Base-by-base conservation (phyloP, 805 yeast genomes). In the Schwanniomyces pseudopolymorphus region DNA sequence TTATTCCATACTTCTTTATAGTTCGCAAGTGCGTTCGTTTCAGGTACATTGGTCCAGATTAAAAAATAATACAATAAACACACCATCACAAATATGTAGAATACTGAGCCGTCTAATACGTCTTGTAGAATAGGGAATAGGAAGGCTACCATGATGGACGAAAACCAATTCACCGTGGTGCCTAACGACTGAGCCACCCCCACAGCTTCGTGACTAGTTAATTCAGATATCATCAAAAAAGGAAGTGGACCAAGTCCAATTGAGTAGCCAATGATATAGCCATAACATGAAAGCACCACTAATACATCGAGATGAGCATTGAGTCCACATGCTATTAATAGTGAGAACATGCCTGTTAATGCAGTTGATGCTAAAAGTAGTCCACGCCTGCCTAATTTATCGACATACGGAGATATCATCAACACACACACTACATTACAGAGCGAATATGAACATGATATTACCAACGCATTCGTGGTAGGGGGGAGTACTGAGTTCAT, bases 361-460 rank as follows among this genome's bases (percentile, higher is more conserved):
- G 52, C 41, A 3, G 57, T 47, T 2, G 72, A 66, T 1, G 48
- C 26, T 37, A 67, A 54, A 20, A 70, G 48, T n/a, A 69, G 57
- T 20, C 64, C 64, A 54, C 80, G 85, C 42, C 97, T 75, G 3
- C 97, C 97, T 42, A 77, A 58, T 40, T 67, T 70, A 59, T 89
- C 97, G 16, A 92, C 80, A 27, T 85, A 64, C 5, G 85, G 75
- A 0, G 96, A 87, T 0, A 91, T 80, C 0, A 91, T 80, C 0
- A 81, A 75, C 0, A 97, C 90, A 44, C 87, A 77, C 2, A 82
- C 60, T 16, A 86, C 82, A 63, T 91, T 92, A 13, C 84, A 74
- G 1, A 84, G 54, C 1, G 96, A 86, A 36, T 94, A 82, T 33
- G 81, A 62, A 53, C 91, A 82, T 54, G 90, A 90, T 54, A 90